Conservation (phyloP, 2,329 filamentous ascomycete genomes). For the Lasiodiplodia gonubiensis region DNA sequence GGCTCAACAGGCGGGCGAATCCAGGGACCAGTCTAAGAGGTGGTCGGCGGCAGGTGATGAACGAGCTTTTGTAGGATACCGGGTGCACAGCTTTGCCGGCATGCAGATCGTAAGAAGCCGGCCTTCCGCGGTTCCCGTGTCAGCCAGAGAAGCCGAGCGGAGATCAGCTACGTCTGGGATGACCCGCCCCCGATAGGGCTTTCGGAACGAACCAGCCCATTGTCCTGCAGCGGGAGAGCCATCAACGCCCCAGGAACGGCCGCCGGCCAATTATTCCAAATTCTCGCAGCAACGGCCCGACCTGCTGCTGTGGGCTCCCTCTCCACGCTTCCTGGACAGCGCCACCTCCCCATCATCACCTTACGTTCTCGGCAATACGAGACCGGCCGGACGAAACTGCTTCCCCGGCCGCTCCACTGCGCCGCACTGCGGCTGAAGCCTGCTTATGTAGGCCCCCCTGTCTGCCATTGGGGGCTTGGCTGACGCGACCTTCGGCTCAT, state of each 20-base stretch:
- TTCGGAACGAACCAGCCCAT: not conserved
- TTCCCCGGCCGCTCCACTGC: conserved; percentile 9
- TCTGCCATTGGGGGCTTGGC: conserved; percentile 20
- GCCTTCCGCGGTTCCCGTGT: conserved; percentile 28
- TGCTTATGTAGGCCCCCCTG: conserved; percentile 6
- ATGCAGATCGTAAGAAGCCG: conserved; percentile 28
- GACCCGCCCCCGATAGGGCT: conserved; percentile 14
- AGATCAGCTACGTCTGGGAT: conserved; percentile 12
- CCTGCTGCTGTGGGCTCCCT: conserved; percentile 1
- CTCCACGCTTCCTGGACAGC: conserved; percentile 21
- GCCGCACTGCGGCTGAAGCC: conserved; percentile 15
- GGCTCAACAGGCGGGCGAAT: conserved; percentile 20
- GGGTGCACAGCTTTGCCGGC: conserved; percentile 17
- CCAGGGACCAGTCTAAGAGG: conserved; percentile 16
- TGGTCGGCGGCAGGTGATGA: conserved; percentile 17
- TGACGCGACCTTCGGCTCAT: conserved; percentile 17
- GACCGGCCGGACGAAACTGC: conserved; percentile 7
- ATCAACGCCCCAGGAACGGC: not conserved
- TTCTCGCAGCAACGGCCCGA: conserved; percentile 26
- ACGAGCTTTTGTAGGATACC: conserved; percentile 28
- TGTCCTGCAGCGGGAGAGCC: not conserved
- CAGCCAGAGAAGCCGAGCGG: not conserved
- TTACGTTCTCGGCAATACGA: not conserved
- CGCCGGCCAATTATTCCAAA: conserved; percentile 12
- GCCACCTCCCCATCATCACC: conserved; percentile 15